These are phyloP conservation scores for Podospora bellae-mahoneyi DNA, from an alignment of 495 filamentous ascomycete genomes.

Conservation along the genomic window DNA sequence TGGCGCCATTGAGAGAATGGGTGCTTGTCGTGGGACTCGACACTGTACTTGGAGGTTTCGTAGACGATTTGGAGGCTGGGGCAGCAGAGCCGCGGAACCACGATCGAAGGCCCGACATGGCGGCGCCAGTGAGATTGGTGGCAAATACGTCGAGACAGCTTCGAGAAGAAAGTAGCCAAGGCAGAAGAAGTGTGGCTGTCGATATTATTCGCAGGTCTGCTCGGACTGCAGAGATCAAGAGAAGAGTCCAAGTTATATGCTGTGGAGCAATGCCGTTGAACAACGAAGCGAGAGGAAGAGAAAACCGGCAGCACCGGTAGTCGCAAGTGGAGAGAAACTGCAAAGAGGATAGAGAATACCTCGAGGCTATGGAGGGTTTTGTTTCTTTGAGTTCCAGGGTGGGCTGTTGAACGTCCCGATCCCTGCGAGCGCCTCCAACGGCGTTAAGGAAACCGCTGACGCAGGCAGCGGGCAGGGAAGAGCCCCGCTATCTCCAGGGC, in stretches of 20 bases:
- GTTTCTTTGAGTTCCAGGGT: neutral
- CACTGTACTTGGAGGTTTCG: slow-evolving; percentile 18
- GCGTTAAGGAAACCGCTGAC: neutral
- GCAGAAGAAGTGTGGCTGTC: neutral
- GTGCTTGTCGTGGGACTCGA: slow-evolving; percentile 29
- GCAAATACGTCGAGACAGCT: neutral
- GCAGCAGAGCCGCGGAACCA: slow-evolving; percentile 31
- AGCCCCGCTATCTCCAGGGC: neutral
- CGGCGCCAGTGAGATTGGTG: neutral
- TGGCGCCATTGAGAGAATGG: slow-evolving; percentile 18
- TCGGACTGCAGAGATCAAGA: neutral
- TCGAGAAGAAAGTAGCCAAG: neutral
- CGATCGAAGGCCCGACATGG: slow-evolving; percentile 33
- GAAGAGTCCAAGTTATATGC: neutral
- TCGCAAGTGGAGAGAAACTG: neutral
- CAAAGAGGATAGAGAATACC: neutral
- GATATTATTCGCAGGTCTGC: neutral
- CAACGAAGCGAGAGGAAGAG: neutral
- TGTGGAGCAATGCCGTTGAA: neutral
- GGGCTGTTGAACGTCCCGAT: neutral
- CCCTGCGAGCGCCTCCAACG: neutral
- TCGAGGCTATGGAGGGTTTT: neutral
- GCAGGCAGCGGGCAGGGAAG: neutral
- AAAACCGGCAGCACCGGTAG: neutral
- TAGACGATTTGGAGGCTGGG: slow-evolving; percentile 26